Evolutionary conservation across 768 basidiomycete genomes (phyloP).

Genomic region (Kwoniella bestiolae): DNA sequence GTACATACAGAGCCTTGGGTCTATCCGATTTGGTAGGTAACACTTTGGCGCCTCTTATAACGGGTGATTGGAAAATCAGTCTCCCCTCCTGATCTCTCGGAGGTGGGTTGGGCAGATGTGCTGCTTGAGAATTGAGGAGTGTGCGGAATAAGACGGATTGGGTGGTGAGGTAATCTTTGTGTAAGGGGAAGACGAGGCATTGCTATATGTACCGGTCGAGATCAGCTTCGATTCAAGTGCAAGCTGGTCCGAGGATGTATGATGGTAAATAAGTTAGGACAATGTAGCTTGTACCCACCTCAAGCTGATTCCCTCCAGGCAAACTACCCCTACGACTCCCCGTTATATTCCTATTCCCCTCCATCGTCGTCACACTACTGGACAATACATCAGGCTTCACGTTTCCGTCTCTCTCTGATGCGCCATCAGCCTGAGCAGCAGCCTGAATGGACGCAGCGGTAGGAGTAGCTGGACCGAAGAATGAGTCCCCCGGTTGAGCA

Average conservation of each 20-base stretch:
- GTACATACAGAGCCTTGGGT: constrained; percentile 43
- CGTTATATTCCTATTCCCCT: not conserved
- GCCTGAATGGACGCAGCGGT: constrained; percentile 4
- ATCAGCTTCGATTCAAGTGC: not conserved
- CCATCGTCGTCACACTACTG: constrained; percentile 8
- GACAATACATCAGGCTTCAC: constrained; percentile 16
- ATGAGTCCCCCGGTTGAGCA: constrained; percentile 5
- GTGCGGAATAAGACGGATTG: constrained; percentile 65
- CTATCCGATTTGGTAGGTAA: constrained; percentile 36
- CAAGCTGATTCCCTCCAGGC: constrained; percentile 11
- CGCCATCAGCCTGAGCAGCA: not conserved
- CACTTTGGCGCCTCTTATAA: constrained; percentile 34
- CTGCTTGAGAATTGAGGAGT: constrained; percentile 69
- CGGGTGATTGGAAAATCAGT: constrained; percentile 21
- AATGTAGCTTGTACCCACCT: constrained; percentile 23
- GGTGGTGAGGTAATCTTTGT: constrained; percentile 78
- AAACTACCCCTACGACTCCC: constrained; percentile 20
- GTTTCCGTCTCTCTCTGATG: not conserved
- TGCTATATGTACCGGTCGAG: constrained; percentile 11
- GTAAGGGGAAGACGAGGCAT: constrained; percentile 60
- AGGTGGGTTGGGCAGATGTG: constrained; percentile 59
- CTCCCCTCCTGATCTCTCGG: constrained; percentile 13
- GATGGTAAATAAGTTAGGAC: too few relatives aligned
- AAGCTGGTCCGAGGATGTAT: too few relatives aligned
- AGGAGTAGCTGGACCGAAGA: constrained; percentile 1